phyloP scores from a whole-genome alignment of 2,329 filamentous ascomycete species.

The Sphaerulina populicola region DNA sequence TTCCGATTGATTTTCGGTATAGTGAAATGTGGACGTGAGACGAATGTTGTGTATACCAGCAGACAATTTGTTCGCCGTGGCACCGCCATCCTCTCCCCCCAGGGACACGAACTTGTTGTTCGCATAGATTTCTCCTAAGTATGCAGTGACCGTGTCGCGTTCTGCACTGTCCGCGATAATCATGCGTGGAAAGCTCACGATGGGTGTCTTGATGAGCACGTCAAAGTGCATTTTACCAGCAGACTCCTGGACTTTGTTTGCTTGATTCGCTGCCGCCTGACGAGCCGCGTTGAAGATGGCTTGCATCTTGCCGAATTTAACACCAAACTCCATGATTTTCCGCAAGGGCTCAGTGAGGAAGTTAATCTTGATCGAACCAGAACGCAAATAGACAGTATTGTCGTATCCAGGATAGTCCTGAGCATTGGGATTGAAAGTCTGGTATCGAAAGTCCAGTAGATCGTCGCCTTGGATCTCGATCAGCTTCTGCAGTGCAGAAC shows the following conservation, averaged over 20 bases:
- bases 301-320: conserved; percentile 99
- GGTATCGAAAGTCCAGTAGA: conserved; percentile 92
- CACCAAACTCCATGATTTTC: conserved; percentile 94
- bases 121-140: conserved; percentile 93
- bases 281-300: conserved; percentile 95
- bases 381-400: conserved; percentile 78
- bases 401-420: conserved; percentile 88
- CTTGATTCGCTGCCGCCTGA: conserved; percentile 87
- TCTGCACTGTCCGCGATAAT: conserved; percentile 61
- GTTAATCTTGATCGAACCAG: conserved; percentile 92
- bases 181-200: conserved; percentile 82
- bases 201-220: conserved; percentile 85
- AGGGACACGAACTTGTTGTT: conserved; percentile 85
- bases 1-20: conserved; percentile 61
- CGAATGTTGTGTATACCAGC: conserved; percentile 88
- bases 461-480: conserved; percentile 94
- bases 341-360: conserved; percentile 95
- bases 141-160: conserved; percentile 80
- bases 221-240: conserved; percentile 90
- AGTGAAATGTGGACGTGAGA: conserved; percentile 82
- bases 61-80: conserved; percentile 79
- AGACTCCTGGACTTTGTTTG: conserved; percentile 84
- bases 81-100: conserved; percentile 63
- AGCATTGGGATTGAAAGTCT: conserved; percentile 76
- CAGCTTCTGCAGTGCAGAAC: conserved; percentile 73